Conservation (phyloP, 495 filamentous ascomycete species). For the Trichocladium antarcticum region DNA sequence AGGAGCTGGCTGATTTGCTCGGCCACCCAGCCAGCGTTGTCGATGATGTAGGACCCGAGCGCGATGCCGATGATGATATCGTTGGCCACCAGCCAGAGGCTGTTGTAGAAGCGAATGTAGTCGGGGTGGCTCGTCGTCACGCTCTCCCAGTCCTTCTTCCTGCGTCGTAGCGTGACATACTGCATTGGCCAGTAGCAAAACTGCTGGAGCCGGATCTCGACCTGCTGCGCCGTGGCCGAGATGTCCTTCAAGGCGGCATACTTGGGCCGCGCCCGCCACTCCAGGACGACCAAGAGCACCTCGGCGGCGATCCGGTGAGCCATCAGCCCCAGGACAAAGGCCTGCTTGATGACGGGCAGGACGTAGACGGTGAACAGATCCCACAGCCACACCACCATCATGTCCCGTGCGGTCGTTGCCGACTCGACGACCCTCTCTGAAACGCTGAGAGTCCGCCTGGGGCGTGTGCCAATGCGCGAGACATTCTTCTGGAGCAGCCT, state of each 20-base stretch:
- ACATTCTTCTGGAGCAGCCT: conserved; percentile 79
- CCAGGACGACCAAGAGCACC: conserved; percentile 63
- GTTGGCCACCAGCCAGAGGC: conserved; percentile 95
- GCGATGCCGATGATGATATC: conserved; percentile 98
- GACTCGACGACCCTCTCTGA: conserved; percentile 92
- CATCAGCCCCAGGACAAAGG: conserved; percentile 68
- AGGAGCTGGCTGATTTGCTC: conserved; percentile 69
- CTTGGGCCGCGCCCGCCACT: conserved; percentile 74
- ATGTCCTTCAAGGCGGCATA: conserved; percentile 87
- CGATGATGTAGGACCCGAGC: conserved; percentile 90
- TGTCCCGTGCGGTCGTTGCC: conserved; percentile 71
- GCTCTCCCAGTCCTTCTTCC: conserved; percentile 91
- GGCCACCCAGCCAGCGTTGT: conserved; percentile 80
- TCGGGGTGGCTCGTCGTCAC: conserved; percentile 91
- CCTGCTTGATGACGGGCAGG: conserved; percentile 60
- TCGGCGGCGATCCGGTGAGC: conserved; percentile 77
- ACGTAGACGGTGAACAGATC: conserved; percentile 64
- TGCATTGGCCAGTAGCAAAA: conserved; percentile 99
- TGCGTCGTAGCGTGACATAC: conserved; percentile 76
- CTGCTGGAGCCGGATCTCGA: conserved; percentile 94
- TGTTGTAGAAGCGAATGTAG: conserved; percentile 99
- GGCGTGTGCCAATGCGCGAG: conserved; percentile 63
- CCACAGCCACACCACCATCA: conserved; percentile 55
- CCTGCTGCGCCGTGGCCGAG: conserved; percentile 94
- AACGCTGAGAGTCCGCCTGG: conserved; percentile 78